phyloP scores from a whole-genome alignment of 2,329 filamentous ascomycete genomes.

The Parafenestella ontariensis region DNA sequence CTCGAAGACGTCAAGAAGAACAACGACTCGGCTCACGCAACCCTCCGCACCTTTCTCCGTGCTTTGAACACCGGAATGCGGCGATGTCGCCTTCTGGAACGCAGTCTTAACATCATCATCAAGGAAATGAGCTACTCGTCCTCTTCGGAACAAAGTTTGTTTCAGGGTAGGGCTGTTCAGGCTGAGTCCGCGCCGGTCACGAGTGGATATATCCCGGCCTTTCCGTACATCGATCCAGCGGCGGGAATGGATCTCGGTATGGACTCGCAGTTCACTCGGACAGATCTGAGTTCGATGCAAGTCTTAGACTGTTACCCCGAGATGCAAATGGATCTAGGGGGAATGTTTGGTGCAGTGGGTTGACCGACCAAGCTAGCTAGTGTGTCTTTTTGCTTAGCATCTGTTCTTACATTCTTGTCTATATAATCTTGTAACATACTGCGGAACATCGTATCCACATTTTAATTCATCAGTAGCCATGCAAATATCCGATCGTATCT shows the following conservation, averaged over 20 bases:
- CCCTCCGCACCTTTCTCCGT: slow-evolving; percentile 37
- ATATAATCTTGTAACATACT: no score
- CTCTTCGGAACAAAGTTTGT: background rate
- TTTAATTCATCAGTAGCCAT: no score
- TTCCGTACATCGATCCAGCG: slow-evolving; percentile 10
- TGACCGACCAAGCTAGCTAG: no score
- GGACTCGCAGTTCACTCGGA: background rate
- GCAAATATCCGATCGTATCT: no score
- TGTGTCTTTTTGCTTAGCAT: no score
- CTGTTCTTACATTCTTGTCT: no score
- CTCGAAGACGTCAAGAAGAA: slow-evolving; percentile 37
- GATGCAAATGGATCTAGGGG: background rate
- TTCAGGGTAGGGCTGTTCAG: background rate
- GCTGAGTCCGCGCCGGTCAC: background rate
- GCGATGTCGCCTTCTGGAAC: slow-evolving; percentile 36
- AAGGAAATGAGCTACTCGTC: slow-evolving; percentile 2
- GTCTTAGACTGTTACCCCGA: slow-evolving; percentile 14
- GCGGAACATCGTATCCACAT: no score
- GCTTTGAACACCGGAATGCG: slow-evolving; percentile 28
- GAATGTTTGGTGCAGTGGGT: background rate
- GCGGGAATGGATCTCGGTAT: background rate
- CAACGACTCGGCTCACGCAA: slow-evolving; percentile 22
- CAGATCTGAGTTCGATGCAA: slow-evolving; percentile 1
- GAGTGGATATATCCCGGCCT: slow-evolving; percentile 11
- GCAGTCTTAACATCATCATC: slow-evolving; percentile 43